These are phyloP conservation scores for Colletotrichum camelliae DNA, from an alignment of 2,329 filamentous ascomycete species.

Conservation along the genomic window DNA sequence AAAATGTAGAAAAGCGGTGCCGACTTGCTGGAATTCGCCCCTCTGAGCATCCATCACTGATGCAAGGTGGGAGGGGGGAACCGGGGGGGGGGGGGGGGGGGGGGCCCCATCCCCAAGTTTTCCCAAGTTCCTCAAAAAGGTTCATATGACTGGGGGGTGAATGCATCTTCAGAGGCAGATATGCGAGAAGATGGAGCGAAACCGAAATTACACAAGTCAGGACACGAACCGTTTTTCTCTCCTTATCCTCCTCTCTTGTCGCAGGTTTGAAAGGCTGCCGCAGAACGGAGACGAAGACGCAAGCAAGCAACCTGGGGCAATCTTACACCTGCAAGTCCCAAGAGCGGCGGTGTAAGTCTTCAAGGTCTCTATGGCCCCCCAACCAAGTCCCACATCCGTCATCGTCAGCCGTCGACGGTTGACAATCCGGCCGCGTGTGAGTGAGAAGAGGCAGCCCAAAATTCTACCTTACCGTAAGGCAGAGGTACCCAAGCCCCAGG, in stretches of 20 bases:
- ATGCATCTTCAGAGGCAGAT: background rate
- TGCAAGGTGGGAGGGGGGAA: background rate
- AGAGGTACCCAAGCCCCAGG: slow-evolving; percentile 10
- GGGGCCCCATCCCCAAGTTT: background rate
- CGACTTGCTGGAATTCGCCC: slow-evolving; percentile 12
- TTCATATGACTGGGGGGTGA: background rate
- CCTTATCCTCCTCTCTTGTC: background rate
- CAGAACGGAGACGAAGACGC: background rate
- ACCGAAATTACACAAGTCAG: background rate
- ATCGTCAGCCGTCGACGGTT: slow-evolving; percentile 17
- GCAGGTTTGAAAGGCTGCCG: background rate
- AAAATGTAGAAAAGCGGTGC: slow-evolving; percentile 30
- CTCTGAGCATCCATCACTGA: slow-evolving; percentile 6
- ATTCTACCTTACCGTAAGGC: slow-evolving; percentile 6
- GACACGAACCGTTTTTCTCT: background rate
- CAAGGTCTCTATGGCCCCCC: background rate
- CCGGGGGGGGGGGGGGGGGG: background rate
- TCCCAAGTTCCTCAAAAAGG: background rate
- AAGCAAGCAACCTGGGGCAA: background rate
- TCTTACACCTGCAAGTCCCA: slow-evolving; percentile 3
- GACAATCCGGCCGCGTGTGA: background rate
- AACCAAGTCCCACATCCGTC: slow-evolving; percentile 13
- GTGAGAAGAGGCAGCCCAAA: slow-evolving; percentile 3
- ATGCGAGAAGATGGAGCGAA: background rate
- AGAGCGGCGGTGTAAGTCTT: slow-evolving; percentile 18